These are phyloP conservation scores for Daldinia concentrica DNA, from an alignment of 495 filamentous ascomycete species.

Conservation along the genomic window DNA sequence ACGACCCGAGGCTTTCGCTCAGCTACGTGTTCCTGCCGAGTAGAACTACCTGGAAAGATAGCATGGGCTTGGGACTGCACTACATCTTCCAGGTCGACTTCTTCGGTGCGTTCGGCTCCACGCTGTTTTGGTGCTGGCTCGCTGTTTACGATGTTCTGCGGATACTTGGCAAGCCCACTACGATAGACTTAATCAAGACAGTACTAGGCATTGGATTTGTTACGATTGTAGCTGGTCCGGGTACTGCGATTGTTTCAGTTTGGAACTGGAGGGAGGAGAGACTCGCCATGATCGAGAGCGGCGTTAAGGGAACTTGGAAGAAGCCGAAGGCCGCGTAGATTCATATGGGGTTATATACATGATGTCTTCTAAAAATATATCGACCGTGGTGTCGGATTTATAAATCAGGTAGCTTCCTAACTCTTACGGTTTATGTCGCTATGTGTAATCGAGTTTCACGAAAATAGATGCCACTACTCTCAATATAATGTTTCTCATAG, in stretches of 20 bases:
- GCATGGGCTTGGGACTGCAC: constrained; percentile 39
- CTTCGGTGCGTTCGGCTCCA: constrained; percentile 36
- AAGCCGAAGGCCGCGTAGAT: constrained; percentile 41
- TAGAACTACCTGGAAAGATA: constrained; percentile 19
- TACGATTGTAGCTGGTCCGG: constrained; percentile 43
- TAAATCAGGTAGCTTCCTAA: background rate
- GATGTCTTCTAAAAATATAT: background rate
- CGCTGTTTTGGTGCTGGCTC: constrained; percentile 43
- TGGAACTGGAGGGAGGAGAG: constrained; percentile 52
- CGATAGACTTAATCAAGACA: constrained; percentile 22
- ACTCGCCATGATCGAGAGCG: constrained; percentile 41
- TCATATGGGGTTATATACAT: background rate
- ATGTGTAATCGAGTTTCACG: background rate
- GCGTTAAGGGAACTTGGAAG: constrained; percentile 22
- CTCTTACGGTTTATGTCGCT: background rate
- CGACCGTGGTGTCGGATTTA: background rate
- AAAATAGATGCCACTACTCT: background rate
- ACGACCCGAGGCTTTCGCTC: constrained; percentile 37
- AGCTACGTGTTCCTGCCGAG: constrained; percentile 42
- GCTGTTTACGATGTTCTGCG: constrained; percentile 38
- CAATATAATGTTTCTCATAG: background rate
- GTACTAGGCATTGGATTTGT: constrained; percentile 24
- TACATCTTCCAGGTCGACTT: constrained; percentile 47
- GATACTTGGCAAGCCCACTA: constrained; percentile 22
- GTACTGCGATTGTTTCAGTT: constrained; percentile 41